phyloP scores from a whole-genome alignment of 208 protist genomes.

The Acanthamoeba polyphaga region DNA sequence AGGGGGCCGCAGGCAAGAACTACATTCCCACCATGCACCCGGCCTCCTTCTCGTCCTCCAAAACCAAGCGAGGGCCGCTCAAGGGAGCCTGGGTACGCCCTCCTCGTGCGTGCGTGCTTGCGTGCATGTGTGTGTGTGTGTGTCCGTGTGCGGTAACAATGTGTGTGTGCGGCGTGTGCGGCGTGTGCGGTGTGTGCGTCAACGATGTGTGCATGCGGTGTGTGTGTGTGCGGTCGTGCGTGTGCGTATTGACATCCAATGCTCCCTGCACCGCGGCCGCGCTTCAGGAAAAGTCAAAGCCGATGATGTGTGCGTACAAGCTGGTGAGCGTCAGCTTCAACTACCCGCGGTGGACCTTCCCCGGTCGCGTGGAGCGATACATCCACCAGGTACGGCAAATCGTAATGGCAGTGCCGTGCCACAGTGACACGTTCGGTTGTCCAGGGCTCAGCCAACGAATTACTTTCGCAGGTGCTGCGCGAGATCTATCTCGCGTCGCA shows the following conservation, averaged over 20 bases:
- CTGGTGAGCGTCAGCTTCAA: conserved; percentile 24
- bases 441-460: background rate
- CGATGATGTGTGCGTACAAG: conserved; percentile 28
- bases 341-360: conserved; percentile 26
- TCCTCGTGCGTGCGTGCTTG: background rate
- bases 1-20: conserved; percentile 18
- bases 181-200: no score
- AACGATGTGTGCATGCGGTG: no score
- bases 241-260: background rate
- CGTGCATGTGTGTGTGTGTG: no score
- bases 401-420: background rate
- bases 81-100: background rate
- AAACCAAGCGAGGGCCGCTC: conserved; percentile 25
- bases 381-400: background rate
- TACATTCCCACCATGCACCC: conserved; percentile 13
- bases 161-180: no score
- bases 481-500: conserved; percentile 33
- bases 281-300: conserved; percentile 8
- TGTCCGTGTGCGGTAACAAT: no score
- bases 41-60: background rate
- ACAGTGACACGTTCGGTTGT: background rate
- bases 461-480: background rate
- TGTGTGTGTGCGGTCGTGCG: background rate
- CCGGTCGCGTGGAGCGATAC: background rate
- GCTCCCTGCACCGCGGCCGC: background rate